Evolutionary conservation across 2,329 filamentous ascomycete genomes (phyloP).

Genomic region (Fusarium graminum): DNA sequence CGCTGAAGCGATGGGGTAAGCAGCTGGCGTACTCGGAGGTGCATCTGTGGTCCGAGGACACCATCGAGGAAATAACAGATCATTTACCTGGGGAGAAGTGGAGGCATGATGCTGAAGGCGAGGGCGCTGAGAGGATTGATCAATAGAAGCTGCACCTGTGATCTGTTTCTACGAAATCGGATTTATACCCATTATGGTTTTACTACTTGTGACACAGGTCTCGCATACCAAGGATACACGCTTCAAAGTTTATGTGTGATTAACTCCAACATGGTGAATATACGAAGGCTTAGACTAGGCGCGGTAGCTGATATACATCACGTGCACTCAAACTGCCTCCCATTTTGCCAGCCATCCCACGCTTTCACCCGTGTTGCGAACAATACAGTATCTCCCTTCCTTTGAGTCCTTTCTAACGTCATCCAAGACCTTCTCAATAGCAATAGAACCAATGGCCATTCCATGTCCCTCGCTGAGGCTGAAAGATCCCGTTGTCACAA

Average conservation of each 20-base stretch:
- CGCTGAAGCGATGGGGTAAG: slow-evolving; percentile 56
- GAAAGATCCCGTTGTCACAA: slow-evolving; percentile 88
- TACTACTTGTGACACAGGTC: too few species aligned
- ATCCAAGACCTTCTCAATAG: slow-evolving; percentile 67
- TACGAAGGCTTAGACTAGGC: neutral
- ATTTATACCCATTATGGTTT: too few species aligned
- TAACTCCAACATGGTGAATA: neutral
- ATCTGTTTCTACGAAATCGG: slow-evolving; percentile 10
- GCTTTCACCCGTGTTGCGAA: slow-evolving; percentile 83
- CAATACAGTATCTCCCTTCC: slow-evolving; percentile 76
- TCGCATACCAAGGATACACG: slow-evolving; percentile 10
- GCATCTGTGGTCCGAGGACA: slow-evolving; percentile 60
- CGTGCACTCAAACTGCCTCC: slow-evolving; percentile 69
- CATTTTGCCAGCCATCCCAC: slow-evolving; percentile 84
- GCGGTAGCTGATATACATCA: neutral
- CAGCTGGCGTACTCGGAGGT: slow-evolving; percentile 55
- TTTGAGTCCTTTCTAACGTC: slow-evolving; percentile 50
- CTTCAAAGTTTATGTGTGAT: neutral
- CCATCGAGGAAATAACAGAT: slow-evolving; percentile 64
- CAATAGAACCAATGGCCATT: slow-evolving; percentile 79
- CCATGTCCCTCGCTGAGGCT: slow-evolving; percentile 82
- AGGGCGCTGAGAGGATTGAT: slow-evolving; percentile 40
- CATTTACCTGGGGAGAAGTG: slow-evolving; percentile 50
- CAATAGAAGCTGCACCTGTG: neutral
- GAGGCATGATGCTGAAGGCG: slow-evolving; percentile 40